phyloP scores from a whole-genome alignment of 1,139 yeast species.

The Candida gigantensis region DNA sequence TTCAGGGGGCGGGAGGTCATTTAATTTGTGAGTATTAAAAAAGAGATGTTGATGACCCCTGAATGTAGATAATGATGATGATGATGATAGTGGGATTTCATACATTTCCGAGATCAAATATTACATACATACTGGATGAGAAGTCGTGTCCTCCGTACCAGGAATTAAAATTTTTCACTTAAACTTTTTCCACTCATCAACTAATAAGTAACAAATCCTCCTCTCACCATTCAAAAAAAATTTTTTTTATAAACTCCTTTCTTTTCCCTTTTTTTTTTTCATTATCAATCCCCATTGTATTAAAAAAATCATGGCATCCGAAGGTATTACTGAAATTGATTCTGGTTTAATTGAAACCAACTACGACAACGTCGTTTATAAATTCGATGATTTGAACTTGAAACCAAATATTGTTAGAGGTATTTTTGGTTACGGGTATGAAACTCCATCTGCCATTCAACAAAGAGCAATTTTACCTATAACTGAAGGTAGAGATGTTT shows the following conservation, averaged over 20 bases:
- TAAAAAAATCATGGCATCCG: slow-evolving; percentile 30
- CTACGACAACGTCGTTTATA: slow-evolving; percentile 94
- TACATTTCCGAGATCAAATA: no score
- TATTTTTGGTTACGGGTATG: slow-evolving; percentile 97
- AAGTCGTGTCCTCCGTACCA: no score
- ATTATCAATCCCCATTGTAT: not conserved
- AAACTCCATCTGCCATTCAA: slow-evolving; percentile 96
- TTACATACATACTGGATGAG: no score
- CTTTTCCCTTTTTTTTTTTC: slow-evolving; percentile 1
- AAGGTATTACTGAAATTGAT: slow-evolving; percentile 82
- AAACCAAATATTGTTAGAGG: slow-evolving; percentile 79
- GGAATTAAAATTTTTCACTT: no score
- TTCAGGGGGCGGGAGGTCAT: no score
- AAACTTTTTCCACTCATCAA: not conserved
- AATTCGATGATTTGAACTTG: slow-evolving; percentile 84
- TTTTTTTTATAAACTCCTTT: slow-evolving; percentile 1
- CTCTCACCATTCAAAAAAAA: not conserved
- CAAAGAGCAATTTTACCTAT: slow-evolving; percentile 97
- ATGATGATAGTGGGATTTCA: no score
- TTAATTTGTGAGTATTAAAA: no score
- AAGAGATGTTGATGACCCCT: no score
- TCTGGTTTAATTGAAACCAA: slow-evolving; percentile 87
- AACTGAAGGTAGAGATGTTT: slow-evolving; percentile 93
- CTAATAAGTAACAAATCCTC: not conserved
- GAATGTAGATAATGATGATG: no score